Evolutionary conservation across 495 filamentous ascomycete species (phyloP).

Genomic region (Penicillium pancosmium): DNA sequence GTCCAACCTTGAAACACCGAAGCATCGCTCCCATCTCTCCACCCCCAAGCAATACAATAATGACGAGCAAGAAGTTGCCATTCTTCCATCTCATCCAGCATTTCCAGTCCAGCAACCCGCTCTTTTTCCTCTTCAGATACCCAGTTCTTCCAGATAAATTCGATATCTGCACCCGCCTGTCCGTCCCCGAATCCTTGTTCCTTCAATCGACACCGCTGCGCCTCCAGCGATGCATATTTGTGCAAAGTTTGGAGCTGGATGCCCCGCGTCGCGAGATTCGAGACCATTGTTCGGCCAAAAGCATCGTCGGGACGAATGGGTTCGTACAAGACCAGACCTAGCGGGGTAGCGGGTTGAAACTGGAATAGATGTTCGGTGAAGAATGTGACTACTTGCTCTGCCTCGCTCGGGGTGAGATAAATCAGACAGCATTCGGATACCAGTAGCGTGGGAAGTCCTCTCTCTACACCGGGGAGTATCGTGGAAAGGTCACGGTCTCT

Average conservation of each 20-base stretch:
- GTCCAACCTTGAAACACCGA: constrained; percentile 32
- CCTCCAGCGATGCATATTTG: constrained; percentile 63
- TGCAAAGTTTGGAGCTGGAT: constrained; percentile 84
- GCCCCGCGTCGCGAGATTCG: constrained; percentile 82
- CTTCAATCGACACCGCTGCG: constrained; percentile 66
- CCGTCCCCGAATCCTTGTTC: constrained; percentile 61
- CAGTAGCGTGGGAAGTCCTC: constrained; percentile 72
- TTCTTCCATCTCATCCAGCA: constrained; percentile 95
- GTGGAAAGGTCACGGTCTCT: constrained; percentile 24
- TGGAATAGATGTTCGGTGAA: constrained; percentile 59
- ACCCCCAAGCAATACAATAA: constrained; percentile 89
- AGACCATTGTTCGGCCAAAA: constrained; percentile 88
- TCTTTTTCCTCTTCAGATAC: constrained; percentile 72
- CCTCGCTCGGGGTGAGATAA: constrained; percentile 70
- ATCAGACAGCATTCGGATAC: constrained; percentile 94
- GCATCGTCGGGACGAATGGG: constrained; percentile 80
- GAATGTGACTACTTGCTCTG: constrained; percentile 64
- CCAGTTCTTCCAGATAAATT: constrained; percentile 77
- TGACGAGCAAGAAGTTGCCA: constrained; percentile 86
- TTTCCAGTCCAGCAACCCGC: constrained; percentile 76
- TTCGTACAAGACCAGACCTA: constrained; percentile 83
- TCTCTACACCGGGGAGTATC: constrained; percentile 45
- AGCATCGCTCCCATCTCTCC: constrained; percentile 51
- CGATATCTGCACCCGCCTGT: constrained; percentile 66
- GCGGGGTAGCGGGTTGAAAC: constrained; percentile 28